Evolutionary conservation across 148 eudicot genomes (phyloP).

Genomic region (Rheum nobile): DNA sequence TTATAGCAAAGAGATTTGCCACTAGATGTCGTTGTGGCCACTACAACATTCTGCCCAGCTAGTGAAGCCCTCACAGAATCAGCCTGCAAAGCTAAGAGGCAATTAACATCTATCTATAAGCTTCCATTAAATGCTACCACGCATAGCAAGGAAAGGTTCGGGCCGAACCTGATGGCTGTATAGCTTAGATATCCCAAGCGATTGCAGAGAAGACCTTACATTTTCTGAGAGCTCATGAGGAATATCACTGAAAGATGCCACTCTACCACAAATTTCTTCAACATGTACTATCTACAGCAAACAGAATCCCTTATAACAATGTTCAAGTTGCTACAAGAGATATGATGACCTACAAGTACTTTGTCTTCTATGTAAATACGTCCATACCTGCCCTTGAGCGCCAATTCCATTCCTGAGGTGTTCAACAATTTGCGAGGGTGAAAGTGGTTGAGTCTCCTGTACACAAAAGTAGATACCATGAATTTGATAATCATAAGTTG

Average conservation of each 20-base stretch:
- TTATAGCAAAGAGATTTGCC: constrained; percentile 99
- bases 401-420: constrained; percentile 72
- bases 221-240: constrained; percentile 62
- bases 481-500: not conserved
- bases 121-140: not conserved
- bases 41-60: constrained; percentile 69
- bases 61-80: constrained; percentile 81
- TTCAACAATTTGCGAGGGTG: constrained; percentile 60
- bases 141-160: constrained; percentile 1
- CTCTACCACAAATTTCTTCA: constrained; percentile 64
- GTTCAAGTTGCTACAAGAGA: not conserved
- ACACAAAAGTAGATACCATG: constrained; percentile 8
- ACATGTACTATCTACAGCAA: constrained; percentile 73
- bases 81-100: constrained; percentile 35
- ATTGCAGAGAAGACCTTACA: constrained; percentile 40
- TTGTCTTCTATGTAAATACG: not conserved
- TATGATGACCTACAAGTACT: not conserved
- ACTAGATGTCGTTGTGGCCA: constrained; percentile 94
- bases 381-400: constrained; percentile 66
- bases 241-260: constrained; percentile 50
- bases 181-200: constrained; percentile 59
- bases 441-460: constrained; percentile 63
- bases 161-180: constrained; percentile 79
- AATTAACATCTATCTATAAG: not conserved
- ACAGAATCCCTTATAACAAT: not conserved